Evolutionary conservation across 2,329 filamentous ascomycete species (phyloP).

Genomic region (Botrytis paeoniae): DNA sequence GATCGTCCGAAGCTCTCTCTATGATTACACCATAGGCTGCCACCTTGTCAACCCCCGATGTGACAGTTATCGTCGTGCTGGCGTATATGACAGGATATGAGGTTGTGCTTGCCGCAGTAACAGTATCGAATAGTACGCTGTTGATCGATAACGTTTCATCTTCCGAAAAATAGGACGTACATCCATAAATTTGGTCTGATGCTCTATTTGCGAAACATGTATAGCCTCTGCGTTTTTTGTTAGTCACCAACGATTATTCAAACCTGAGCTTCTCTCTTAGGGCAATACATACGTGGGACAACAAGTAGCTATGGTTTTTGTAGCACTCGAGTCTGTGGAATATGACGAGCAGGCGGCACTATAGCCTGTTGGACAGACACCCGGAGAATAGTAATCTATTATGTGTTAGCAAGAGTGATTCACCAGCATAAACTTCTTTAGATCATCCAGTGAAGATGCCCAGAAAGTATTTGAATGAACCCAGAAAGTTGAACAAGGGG

Average conservation of each 20-base stretch:
- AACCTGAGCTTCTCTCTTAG: neutral
- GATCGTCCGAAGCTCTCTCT: conserved; percentile 8
- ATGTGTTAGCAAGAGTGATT: neutral
- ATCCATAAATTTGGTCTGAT: conserved; percentile 8
- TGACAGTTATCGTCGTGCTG: conserved; percentile 5
- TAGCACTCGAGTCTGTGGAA: neutral
- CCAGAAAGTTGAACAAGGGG: neutral
- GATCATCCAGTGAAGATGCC: too few species aligned
- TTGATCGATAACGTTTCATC: neutral
- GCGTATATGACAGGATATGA: neutral
- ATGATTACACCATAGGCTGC: conserved; percentile 14
- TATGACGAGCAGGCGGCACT: conserved; percentile 10
- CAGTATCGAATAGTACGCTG: conserved; percentile 6
- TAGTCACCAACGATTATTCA: neutral
- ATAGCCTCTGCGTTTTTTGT: neutral
- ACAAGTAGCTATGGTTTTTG: conserved; percentile 12
- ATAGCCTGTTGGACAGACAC: conserved; percentile 6
- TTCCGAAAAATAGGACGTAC: conserved; percentile 1
- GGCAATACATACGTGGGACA: conserved; percentile 9
- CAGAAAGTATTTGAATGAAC: neutral
- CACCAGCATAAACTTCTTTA: neutral
- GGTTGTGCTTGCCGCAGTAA: neutral
- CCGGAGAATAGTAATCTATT: conserved; percentile 14
- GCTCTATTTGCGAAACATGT: conserved; percentile 7
- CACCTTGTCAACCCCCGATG: neutral